Base-by-base conservation (phyloP, 768 basidiomycete genomes). In the Leucocoprinus leucothites region DNA sequence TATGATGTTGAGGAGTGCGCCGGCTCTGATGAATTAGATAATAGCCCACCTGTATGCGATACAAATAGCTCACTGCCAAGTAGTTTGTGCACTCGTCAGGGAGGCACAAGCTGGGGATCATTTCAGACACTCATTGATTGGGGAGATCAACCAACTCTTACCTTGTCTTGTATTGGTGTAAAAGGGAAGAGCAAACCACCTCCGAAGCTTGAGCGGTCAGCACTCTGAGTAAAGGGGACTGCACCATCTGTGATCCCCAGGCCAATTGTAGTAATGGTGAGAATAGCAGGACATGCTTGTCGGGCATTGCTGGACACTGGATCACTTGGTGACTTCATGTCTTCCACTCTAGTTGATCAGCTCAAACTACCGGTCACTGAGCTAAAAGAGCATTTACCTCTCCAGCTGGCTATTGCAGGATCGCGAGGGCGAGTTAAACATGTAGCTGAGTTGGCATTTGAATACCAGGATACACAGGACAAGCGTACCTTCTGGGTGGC, bases 251-350 rank as follows among this genome's bases (percentile, higher is more conserved):
- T 52, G 3, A 49, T 69, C 0, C 71, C 72, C 0, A 63, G 66
- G 41, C 70, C 71, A 1, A 26, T 74, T 0, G 61, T 71, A 0
- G 58, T 75, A 0, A 60, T 63, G 0, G 64, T 67, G 0, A 22
- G 60, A 0, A 44, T 75, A 1, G 69, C 75, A 52, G 71, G 68
- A 0, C 36, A 70, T 1, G 63, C 68, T 0, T 66, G 57, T 1
- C 58, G 65, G 0, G 71, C 75, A 0, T 55, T 77, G 3, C 22
- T 75, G 1, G 74, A 76, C 56, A 63, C 67, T 0, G 72, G 71
- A 0, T 75, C 71, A 0, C 48, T 72, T 2, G 71, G 71, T 0
- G 74, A 77, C 53, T 75, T 78, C 48, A 63, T 76, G n/a, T 73
- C 69, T 0, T 57, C 65, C 0, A 69, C 64, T 2, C 9, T 75